A percentile compares a stretch with the other conserved stretches of the same genome.
These are phyloP conservation scores for Globisporangium yorkense DNA, from an alignment of 352 stramenopile genomes.

Conservation along the genomic window DNA sequence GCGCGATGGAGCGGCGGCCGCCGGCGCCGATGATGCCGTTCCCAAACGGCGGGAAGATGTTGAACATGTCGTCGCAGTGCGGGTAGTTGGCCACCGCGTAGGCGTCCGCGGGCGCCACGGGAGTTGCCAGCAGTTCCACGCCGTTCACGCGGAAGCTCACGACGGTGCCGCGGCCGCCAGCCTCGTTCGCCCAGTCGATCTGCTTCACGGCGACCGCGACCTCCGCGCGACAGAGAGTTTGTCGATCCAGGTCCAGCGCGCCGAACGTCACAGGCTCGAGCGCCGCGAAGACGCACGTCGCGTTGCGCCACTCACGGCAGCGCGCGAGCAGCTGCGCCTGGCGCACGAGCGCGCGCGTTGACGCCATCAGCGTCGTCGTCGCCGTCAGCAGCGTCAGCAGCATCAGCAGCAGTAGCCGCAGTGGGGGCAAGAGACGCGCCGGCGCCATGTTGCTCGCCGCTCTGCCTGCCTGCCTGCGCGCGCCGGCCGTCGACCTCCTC, in stretches of 20 bases:
- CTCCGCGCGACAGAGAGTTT: conserved; percentile 76
- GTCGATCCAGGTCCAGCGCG: conserved; percentile 35
- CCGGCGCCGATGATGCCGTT: conserved; percentile 64
- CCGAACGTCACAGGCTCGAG: conserved; percentile 43
- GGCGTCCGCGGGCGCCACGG: conserved; percentile 52
- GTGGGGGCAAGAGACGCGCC: neutral
- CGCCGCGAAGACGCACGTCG: conserved; percentile 42
- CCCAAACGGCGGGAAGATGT: conserved; percentile 68
- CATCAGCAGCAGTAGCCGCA: neutral
- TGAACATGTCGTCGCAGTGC: conserved; percentile 84
- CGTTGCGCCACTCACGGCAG: conserved; percentile 45
- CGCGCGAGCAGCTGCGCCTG: conserved; percentile 58
- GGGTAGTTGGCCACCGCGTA: conserved; percentile 71
- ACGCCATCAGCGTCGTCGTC: neutral
- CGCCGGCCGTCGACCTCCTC: too few species aligned
- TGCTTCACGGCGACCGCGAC: conserved; percentile 74
- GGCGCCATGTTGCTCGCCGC: neutral
- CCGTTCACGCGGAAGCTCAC: conserved; percentile 59
- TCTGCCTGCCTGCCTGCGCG: too few species aligned
- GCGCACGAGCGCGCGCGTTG: conserved; percentile 29
- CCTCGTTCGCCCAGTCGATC: conserved; percentile 60
- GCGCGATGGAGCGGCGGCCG: conserved; percentile 59
- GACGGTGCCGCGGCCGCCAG: conserved; percentile 45
- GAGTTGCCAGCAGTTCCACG: conserved; percentile 45
- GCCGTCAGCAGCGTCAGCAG: neutral